Percentiles rank a stretch among this genome's conserved stretches.
These are phyloP conservation scores for Neocallimastix lanati DNA, from an alignment of 192 early-diverging fungal species.

Conservation along the genomic window DNA sequence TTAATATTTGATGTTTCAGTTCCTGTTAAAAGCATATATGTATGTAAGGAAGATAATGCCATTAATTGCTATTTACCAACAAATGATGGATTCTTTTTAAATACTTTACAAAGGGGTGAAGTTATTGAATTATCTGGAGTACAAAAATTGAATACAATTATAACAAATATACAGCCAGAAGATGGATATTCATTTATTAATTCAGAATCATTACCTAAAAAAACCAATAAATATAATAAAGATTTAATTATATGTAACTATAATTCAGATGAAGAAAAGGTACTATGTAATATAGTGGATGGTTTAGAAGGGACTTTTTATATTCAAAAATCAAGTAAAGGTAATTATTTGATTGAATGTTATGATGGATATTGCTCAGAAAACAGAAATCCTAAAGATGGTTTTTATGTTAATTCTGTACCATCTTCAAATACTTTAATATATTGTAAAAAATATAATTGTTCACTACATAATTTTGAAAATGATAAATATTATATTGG, in stretches of 20 bases:
- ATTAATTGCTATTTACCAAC: not conserved
- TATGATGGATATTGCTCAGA: not conserved
- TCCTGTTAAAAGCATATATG: not conserved
- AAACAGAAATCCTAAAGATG: not conserved
- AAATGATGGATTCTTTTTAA: not conserved
- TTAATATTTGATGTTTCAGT: not conserved
- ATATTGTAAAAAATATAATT: not conserved
- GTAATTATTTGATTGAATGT: not conserved
- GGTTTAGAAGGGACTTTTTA: not conserved
- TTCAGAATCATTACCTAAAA: not conserved
- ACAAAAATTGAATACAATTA: not conserved
- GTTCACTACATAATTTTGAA: not conserved
- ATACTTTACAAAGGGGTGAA: not conserved
- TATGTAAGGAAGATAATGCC: not conserved
- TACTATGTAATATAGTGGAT: not conserved
- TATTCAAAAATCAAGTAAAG: not conserved
- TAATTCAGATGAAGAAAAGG: not conserved
- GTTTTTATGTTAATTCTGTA: not conserved
- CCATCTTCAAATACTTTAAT: not conserved
- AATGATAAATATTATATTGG: not conserved
- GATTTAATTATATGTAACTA: not conserved
- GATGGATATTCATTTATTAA: not conserved
- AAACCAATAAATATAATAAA: not conserved
- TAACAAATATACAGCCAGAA: not conserved
- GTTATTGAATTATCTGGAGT: not conserved